Base-by-base conservation (phyloP, 2,329 filamentous ascomycete genomes). In the Didymellaceae sp. region DNA sequence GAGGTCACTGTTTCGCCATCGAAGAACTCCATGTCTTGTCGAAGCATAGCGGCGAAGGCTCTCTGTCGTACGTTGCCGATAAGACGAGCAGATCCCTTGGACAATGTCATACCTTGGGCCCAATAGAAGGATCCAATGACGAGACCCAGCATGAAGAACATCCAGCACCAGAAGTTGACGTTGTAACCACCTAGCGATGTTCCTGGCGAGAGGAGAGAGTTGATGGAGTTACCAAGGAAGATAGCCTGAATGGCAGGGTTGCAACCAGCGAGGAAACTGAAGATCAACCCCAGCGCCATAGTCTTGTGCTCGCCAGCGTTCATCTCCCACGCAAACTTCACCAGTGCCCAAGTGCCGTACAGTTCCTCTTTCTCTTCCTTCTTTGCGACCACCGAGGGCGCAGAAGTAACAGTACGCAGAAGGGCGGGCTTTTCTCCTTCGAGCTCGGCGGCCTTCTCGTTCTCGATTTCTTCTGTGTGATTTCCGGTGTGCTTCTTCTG, bases 1-100 rank as follows among this genome's bases (percentile, higher is more conserved):
- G 91, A 88, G 7, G 89, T 92, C 68, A 97, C 96, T 69, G 94
- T 88, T 53, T 97, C 91, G 32, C 80, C 82, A 71, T 97, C 94
- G 62, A 96, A 99, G 73, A 93, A 97, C 28, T 86, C 80, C 47
- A 97, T 93, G 54, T 97, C 94, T 22, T 72, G 69, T 54, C 93
- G 89, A 43, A 97, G 85, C 80, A 97, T 93, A 24, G 87, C 82
- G 24, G 90, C 82, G 78, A 99, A 97, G 5, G 91, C 89, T 45
- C 80, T 80, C 71, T 94, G 86, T 62, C 94, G 85, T 1, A 93
- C 90, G 16, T 91, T 86, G 68, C 90, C 89, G 45, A 97, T 83
- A 18, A 97, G 82, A 31, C 86, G 82, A 26, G 69, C 66, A 11
- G 67, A 70, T 20, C 66, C 66, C 43, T 54, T 63, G 14, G 91